Evolutionary conservation across 345 rosid species (phyloP).

Genomic region (Linum trigynum): DNA sequence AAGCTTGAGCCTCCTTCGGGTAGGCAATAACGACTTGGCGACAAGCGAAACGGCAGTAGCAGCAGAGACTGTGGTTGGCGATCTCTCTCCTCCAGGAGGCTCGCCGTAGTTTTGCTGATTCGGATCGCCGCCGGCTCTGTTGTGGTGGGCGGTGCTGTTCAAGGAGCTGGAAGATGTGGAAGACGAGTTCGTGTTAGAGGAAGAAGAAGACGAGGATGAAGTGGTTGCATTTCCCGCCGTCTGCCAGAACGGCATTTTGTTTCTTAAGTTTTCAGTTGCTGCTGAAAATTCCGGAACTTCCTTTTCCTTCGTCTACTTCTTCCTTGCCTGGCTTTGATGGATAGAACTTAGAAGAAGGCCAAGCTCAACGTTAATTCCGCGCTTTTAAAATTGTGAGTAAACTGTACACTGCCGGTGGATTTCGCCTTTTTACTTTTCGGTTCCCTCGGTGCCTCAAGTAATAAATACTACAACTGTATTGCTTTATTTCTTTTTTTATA

Average conservation of each 20-base stretch:
- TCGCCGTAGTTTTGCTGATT: not conserved
- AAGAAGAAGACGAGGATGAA: not conserved
- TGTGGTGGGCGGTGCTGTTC: conserved; percentile 3
- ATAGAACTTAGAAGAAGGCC: not conserved
- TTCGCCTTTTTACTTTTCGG: no score
- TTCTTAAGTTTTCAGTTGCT: not conserved
- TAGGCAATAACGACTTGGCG: conserved; percentile 58
- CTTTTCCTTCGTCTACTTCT: not conserved
- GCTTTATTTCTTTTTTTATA: no score
- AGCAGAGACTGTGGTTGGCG: conserved; percentile 15
- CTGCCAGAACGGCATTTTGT: conserved; percentile 1
- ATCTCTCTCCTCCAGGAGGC: conserved; percentile 15
- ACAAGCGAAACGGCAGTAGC: conserved; percentile 39
- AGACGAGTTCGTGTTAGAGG: not conserved
- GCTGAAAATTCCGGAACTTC: not conserved
- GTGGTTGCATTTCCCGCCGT: not conserved
- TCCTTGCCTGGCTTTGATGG: not conserved
- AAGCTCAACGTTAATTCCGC: not conserved
- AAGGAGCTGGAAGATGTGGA: conserved; percentile 2
- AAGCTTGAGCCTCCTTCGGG: conserved; percentile 60
- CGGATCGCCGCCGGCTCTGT: not conserved
- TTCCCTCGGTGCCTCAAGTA: no score
- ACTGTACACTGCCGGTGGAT: not conserved
- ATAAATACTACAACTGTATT: no score
- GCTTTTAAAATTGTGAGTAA: not conserved